Evolutionary conservation across 768 basidiomycete species (phyloP), one percentile per base, ranked within the genome.

Genomic region (Leccinum disarticulatum): DNA sequence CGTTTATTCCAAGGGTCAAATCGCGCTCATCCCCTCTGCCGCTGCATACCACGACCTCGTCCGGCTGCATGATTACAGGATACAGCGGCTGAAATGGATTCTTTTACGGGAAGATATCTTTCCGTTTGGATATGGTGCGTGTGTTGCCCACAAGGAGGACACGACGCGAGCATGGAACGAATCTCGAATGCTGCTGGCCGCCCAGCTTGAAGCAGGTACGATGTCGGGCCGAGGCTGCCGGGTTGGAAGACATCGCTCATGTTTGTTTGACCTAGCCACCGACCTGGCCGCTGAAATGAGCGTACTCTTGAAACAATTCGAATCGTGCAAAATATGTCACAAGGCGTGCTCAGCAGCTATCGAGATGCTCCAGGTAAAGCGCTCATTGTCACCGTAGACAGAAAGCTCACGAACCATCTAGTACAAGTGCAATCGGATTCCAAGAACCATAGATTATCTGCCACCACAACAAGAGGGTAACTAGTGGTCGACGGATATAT

Each of bases 241-340:
- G 38, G 8, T 27, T 11, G 22, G 35, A 6, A 35, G n/a, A 53
- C 14, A 43, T 56, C 30, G 14, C 63, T 71, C 28, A 67, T 54
- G 5, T 5, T 47, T 46, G 11, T 46, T 22, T 43, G 6, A 55
- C 33, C 33, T 35, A 87, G 88, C 79, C 19, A 87, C 86, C 6
- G 87, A 90, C 63, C 77, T 90, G 28, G 83, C 83, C 8, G 83
- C 77, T 35, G 88, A 88, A 73, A 90, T 90, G 88, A 77, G 74
- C 17, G 64, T 68, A n/a, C 72, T 87, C 19, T 73, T 70, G 43
- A 74, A 77, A n/a, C 76, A 73, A n/a, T 72, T 87, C 22, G 67
- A 73, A 19, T 70, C 69, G 25, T 90, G 88, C 62, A 73, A 76
- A 57, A 69, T 68, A 14, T 90, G 88, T 68, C 70, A 74, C 56